These are phyloP conservation scores for Pyrenopolyporus hunteri DNA, from an alignment of 495 filamentous ascomycete species.

Conservation along the genomic window DNA sequence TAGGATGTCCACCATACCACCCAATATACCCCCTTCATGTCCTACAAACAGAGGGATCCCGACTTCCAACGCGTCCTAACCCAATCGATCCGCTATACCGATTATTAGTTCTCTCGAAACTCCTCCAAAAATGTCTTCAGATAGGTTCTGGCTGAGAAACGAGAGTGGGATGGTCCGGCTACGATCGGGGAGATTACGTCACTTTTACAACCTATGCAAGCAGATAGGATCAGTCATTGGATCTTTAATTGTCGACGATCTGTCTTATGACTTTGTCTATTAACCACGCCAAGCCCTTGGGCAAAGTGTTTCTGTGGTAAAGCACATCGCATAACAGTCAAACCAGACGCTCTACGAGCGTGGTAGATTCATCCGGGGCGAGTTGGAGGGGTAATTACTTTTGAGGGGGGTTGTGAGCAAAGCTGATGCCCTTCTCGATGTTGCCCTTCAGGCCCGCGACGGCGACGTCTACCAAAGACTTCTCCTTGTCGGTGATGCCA, in stretches of 20 bases:
- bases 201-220: slow-evolving; percentile 46
- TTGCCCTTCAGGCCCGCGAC: slow-evolving; percentile 83
- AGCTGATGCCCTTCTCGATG: slow-evolving; percentile 91
- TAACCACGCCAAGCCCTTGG: slow-evolving; percentile 29
- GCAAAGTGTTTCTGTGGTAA: slow-evolving; percentile 23
- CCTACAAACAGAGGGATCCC: slow-evolving; percentile 2
- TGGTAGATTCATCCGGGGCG: slow-evolving; percentile 30
- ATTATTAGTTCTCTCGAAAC: slow-evolving; percentile 1
- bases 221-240: slow-evolving; percentile 46
- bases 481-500: slow-evolving; percentile 77
- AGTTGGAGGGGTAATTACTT: slow-evolving; percentile 49
- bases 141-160: slow-evolving; percentile 14
- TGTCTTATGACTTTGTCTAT: slow-evolving; percentile 47
- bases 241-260: slow-evolving; percentile 33
- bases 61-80: not conserved
- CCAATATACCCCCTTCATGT: slow-evolving; percentile 10
- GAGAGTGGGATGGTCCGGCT: slow-evolving; percentile 2
- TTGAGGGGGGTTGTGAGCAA: slow-evolving; percentile 80
- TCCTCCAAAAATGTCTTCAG: not conserved
- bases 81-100: slow-evolving; percentile 12
- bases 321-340: slow-evolving; percentile 28
- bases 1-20: too few relatives aligned
- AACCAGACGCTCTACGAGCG: slow-evolving; percentile 6
- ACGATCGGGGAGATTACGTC: slow-evolving; percentile 19
- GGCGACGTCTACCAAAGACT: slow-evolving; percentile 78